A percentile compares a stretch with the other conserved stretches of the same genome.
These are phyloP conservation scores for Fusarium sp. DNA, from an alignment of 2,329 filamentous ascomycete species.

Conservation along the genomic window DNA sequence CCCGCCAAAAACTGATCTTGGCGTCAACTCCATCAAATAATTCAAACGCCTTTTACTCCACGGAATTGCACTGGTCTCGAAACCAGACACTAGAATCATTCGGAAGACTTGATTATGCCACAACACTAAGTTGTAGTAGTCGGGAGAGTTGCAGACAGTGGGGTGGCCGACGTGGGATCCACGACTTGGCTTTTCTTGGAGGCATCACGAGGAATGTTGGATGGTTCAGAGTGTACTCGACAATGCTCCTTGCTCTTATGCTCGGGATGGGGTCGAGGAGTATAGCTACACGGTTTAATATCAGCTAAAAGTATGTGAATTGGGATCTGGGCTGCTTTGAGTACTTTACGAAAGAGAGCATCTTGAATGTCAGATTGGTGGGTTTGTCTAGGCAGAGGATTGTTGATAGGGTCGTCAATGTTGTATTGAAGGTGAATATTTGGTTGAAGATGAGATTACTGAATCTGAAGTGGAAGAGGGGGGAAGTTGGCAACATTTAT, in stretches of 20 bases:
- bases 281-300: conserved; percentile 21
- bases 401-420: not conserved
- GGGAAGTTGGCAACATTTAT: conserved; percentile 17
- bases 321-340: not conserved
- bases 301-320: conserved; percentile 3
- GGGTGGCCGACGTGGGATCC: conserved; percentile 29
- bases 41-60: conserved; percentile 26
- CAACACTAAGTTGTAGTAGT: conserved; percentile 10
- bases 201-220: conserved; percentile 23
- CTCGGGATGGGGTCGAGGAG: conserved; percentile 41
- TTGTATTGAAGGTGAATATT: conserved; percentile 9
- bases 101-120: not conserved
- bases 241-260: conserved; percentile 41
- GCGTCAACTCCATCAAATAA: not conserved
- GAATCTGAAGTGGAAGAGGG: not conserved
- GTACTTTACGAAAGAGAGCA: conserved; percentile 43
- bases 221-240: conserved; percentile 34
- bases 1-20: not conserved
- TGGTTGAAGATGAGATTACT: conserved; percentile 1
- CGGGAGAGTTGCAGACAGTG: conserved; percentile 19
- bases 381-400: not conserved
- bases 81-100: not conserved
- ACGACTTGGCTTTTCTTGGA: conserved; percentile 15
- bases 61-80: conserved; percentile 18
- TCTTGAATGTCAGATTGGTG: conserved; percentile 6